Evolutionary conservation across 164 flowering plant species (phyloP).

Genomic region (Vitis rupestris): DNA sequence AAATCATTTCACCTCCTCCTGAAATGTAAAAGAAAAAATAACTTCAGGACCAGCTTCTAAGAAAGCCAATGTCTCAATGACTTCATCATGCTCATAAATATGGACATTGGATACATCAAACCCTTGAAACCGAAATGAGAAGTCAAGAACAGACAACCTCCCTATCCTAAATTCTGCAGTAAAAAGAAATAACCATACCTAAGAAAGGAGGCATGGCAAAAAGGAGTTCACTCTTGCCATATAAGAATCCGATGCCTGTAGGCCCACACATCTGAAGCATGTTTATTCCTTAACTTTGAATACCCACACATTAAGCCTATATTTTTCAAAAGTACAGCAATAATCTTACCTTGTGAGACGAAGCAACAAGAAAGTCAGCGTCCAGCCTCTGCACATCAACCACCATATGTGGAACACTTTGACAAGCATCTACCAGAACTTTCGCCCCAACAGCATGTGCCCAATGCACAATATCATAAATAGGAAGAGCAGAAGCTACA

Average conservation of each 20-base stretch:
- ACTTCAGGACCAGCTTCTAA: not conserved
- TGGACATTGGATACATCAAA: not conserved
- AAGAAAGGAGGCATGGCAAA: constrained; percentile 87
- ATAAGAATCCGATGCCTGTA: constrained; percentile 98
- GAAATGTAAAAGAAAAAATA: constrained; percentile 4
- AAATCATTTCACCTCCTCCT: constrained; percentile 99
- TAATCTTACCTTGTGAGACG: constrained; percentile 90
- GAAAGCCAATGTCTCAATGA: not conserved
- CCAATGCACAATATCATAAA: constrained; percentile 66
- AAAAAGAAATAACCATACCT: constrained; percentile 40
- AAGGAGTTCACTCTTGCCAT: constrained; percentile 74
- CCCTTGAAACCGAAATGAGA: not conserved
- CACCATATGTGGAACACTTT: constrained; percentile 98
- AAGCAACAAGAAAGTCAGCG: constrained; percentile 97
- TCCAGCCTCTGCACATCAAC: constrained; percentile 81
- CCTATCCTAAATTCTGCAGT: not conserved
- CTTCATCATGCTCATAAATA: not conserved
- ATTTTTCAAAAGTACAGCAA: constrained; percentile 7
- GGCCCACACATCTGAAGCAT: constrained; percentile 99
- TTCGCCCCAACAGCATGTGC: constrained; percentile 91
- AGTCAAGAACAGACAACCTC: not conserved
- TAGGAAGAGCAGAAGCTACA: constrained; percentile 85
- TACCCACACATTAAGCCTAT: constrained; percentile 5
- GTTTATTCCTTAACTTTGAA: constrained; percentile 48
- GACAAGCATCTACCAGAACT: constrained; percentile 97